phyloP scores from a whole-genome alignment of 805 yeast species.

The Ogataea allantospora region DNA sequence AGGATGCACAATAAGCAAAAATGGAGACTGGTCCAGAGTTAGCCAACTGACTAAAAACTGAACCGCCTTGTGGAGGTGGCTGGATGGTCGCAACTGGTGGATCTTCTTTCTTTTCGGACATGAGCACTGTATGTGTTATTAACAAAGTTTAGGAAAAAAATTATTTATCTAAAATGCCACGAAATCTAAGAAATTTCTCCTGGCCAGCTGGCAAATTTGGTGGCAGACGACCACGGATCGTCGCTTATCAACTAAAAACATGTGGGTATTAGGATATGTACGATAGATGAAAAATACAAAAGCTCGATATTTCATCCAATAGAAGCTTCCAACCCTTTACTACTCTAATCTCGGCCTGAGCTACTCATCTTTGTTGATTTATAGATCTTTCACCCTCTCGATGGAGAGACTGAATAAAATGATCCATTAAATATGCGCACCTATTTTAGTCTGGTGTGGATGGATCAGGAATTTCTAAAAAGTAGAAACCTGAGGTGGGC shows the following conservation, averaged over 20 bases:
- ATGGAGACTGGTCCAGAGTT: constrained; percentile 69
- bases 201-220: constrained; percentile 13
- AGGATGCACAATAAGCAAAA: constrained; percentile 83
- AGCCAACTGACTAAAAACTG: constrained; percentile 31
- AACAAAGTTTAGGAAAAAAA: constrained; percentile 1
- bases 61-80: constrained; percentile 19
- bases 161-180: constrained; percentile 7
- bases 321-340: too few relatives aligned
- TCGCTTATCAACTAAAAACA: constrained; percentile 7
- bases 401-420: too few relatives aligned
- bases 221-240: constrained; percentile 3
- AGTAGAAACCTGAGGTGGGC: too few relatives aligned
- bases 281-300: background rate
- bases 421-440: too few relatives aligned
- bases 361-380: too few relatives aligned
- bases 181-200: constrained; percentile 6
- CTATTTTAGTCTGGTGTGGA: too few relatives aligned
- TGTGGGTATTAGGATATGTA: background rate
- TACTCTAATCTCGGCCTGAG: too few relatives aligned
- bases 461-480: too few relatives aligned
- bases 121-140: background rate
- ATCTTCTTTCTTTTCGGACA: constrained; percentile 31
- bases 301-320: too few relatives aligned
- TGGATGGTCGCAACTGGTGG: constrained; percentile 24
- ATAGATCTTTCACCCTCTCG: too few relatives aligned